Base-by-base conservation (phyloP, 345 rosid species). In the Salix suchowensis region DNA sequence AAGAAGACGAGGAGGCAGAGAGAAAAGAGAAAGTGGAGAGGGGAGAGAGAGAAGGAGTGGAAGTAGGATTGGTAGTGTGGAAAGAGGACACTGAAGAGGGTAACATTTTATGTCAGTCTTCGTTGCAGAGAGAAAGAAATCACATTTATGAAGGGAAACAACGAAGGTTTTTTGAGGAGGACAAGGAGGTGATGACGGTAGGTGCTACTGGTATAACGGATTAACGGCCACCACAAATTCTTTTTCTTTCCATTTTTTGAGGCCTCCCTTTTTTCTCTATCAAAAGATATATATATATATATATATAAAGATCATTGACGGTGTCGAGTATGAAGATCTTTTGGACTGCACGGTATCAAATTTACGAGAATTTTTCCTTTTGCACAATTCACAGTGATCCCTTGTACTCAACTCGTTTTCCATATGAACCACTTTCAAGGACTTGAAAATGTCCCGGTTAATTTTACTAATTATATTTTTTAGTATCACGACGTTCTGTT, bases 171-270 rank as follows among this genome's bases (percentile, higher is more conserved):
- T 10, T 21, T 12, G 44, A 32, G n/a, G 34, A 60, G 26, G 62
- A n/a, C 36, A 18, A 7, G 11, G 32, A 39, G 15, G 54, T 14
- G 44, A 36, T 13, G 23, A 36, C 8, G 36, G 66, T 66, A 34
- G 67, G 13, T 68, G 39, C 15, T 50, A 60, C 9, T 71, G 26
- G 8, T 40, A 68, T 36, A 67, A 78, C 75, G 79, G 86, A 82
- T 78, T 67, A 80, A 78, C 79, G 58, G 84, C 64, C 82, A 82
- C 88, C 90, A 82, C 82, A 77, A 4, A 36, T 36, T 79, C 50
- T 55, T 50, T 26, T 11, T 15, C 16, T 74, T 60, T 73, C 8
- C 4, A 7, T 42, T 68, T 64, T 14, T 39, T 44, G 13, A 10
- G 4, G 40, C 3, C 32, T 26, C 54, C 30, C 19, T 64, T 6